Evolutionary conservation across 2,329 filamentous ascomycete species (phyloP).

Genomic region (Neophaeococcomyces aloes): DNA sequence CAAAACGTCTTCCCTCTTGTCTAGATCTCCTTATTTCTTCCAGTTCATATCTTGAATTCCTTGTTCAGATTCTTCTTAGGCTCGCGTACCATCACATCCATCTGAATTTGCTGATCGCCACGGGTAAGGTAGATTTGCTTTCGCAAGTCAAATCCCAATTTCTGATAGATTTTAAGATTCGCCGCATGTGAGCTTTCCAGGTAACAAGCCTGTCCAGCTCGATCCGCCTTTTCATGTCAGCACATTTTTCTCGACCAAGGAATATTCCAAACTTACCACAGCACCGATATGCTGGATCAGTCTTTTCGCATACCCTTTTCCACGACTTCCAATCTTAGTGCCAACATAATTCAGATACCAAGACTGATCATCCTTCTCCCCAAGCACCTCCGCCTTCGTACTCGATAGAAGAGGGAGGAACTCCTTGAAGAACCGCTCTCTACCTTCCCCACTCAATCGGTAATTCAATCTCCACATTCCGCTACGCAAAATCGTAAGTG

Average conservation of each 20-base stretch:
- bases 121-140: conserved; percentile 54
- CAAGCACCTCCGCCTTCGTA: conserved; percentile 60
- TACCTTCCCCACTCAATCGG: conserved; percentile 61
- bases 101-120: conserved; percentile 38
- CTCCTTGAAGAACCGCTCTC: conserved; percentile 64
- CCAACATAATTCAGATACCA: conserved; percentile 82
- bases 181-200: conserved; percentile 62
- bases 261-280: conserved; percentile 42
- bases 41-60: conserved; percentile 1
- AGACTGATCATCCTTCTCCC: conserved; percentile 53
- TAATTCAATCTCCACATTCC: conserved; percentile 70
- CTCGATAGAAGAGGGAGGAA: conserved; percentile 64
- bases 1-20: not conserved
- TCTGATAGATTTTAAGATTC: conserved; percentile 63
- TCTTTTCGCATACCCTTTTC: conserved; percentile 62
- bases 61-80: conserved; percentile 30
- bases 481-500: conserved; percentile 59
- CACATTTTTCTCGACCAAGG: not conserved
- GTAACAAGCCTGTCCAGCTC: conserved; percentile 58
- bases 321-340: conserved; percentile 58
- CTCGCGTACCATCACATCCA: conserved; percentile 77
- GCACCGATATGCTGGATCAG: conserved; percentile 60
- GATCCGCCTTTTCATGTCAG: conserved; percentile 47
- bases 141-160: conserved; percentile 60
- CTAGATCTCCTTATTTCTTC: not conserved